Evolutionary conservation across 148 eudicot genomes (phyloP).

Genomic region (Camellia japonica): DNA sequence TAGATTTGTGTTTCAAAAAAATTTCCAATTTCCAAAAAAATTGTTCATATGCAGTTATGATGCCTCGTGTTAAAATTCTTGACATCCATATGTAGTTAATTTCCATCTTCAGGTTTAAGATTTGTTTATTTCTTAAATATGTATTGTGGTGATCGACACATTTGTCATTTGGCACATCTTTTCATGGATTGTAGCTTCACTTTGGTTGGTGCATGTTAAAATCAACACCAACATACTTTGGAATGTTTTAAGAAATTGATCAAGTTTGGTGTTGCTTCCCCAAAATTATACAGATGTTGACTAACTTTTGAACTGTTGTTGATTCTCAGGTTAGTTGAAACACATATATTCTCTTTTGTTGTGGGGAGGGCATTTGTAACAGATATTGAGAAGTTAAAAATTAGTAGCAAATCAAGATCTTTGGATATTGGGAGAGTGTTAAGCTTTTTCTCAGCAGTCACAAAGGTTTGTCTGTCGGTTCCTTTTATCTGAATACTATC

Average conservation of each 20-base stretch:
- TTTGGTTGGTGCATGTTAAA: neutral
- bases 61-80: neutral
- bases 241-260: neutral
- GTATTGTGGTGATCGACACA: neutral
- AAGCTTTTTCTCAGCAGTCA: constrained; percentile 68
- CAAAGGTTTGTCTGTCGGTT: constrained; percentile 56
- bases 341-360: constrained; percentile 97
- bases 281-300: neutral
- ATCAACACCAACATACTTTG: neutral
- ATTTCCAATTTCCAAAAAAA: too few relatives aligned
- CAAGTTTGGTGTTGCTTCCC: neutral
- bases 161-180: neutral
- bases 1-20: too few relatives aligned
- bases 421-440: constrained; percentile 73
- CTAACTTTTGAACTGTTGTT: constrained; percentile 24
- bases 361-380: constrained; percentile 99
- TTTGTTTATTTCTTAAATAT: neutral
- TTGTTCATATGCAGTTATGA: neutral
- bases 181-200: neutral
- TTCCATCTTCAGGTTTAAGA: neutral
- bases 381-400: constrained; percentile 91
- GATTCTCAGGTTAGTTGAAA: constrained; percentile 92
- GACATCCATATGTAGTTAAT: neutral
- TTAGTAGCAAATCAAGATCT: constrained; percentile 80
- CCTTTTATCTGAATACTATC: constrained; percentile 9